Evolutionary conservation across 495 filamentous ascomycete species (phyloP).

Genomic region (Xylaria flabelliformis): DNA sequence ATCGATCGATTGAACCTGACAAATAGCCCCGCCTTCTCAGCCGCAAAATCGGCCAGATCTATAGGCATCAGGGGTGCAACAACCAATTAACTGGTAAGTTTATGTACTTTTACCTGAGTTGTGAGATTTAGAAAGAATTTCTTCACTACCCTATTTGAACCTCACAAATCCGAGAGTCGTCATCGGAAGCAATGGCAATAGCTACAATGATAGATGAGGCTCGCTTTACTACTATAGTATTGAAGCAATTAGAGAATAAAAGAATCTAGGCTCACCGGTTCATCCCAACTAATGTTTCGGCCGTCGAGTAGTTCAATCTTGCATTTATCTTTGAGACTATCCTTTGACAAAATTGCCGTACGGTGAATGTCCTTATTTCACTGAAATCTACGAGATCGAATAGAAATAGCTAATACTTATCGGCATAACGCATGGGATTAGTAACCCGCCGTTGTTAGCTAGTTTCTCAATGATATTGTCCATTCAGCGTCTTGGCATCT

Average conservation of each 20-base stretch:
- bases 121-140: background rate
- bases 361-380: background rate
- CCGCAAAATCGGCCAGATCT: background rate
- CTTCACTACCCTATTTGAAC: background rate
- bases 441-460: background rate
- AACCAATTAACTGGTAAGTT: background rate
- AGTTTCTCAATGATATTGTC: background rate
- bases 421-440: background rate
- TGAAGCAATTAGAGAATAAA: background rate
- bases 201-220: background rate
- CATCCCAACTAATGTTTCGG: background rate
- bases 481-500: too few species aligned
- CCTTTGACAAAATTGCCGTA: background rate
- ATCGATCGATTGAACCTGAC: background rate
- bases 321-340: background rate
- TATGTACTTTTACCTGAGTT: background rate
- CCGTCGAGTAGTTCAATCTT: background rate
- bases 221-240: background rate
- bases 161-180: background rate
- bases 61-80: background rate
- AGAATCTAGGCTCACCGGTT: background rate
- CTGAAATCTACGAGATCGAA: background rate
- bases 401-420: background rate
- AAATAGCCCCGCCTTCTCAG: constrained; percentile 6
- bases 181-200: background rate